phyloP scores from a whole-genome alignment of 352 stramenopile genomes.

The Pythium chondricola region DNA sequence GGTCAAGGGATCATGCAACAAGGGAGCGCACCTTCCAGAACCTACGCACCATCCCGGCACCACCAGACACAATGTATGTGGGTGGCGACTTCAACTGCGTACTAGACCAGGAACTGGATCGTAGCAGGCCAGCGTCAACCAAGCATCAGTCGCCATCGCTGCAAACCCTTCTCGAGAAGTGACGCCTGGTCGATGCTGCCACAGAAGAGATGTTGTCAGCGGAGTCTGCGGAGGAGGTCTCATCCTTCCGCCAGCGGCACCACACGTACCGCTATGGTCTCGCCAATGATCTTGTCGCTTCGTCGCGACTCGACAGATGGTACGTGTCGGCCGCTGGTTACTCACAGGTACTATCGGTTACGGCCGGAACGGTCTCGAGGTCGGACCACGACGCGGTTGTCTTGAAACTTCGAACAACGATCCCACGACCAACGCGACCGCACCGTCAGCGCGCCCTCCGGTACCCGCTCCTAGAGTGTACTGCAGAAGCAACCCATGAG shows the following conservation, averaged over 20 bases:
- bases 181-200: background rate
- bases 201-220: background rate
- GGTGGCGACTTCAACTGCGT: conserved; percentile 5
- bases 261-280: background rate
- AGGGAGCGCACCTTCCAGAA: background rate
- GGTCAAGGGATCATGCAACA: background rate
- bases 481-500: too few species aligned
- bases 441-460: too few species aligned
- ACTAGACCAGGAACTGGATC: conserved; percentile 1
- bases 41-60: background rate
- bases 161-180: background rate
- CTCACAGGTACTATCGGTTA: too few species aligned
- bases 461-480: too few species aligned
- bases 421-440: too few species aligned
- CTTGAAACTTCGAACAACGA: too few species aligned
- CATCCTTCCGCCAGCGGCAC: background rate
- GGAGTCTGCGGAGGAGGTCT: background rate
- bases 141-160: background rate
- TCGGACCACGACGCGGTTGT: too few species aligned
- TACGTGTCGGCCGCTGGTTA: too few species aligned
- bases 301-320: too few species aligned
- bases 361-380: too few species aligned
- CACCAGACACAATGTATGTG: background rate
- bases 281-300: too few species aligned
- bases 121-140: background rate